These are phyloP conservation scores for Penicillium rolfsii DNA, from an alignment of 2,329 filamentous ascomycete genomes.

Conservation along the genomic window DNA sequence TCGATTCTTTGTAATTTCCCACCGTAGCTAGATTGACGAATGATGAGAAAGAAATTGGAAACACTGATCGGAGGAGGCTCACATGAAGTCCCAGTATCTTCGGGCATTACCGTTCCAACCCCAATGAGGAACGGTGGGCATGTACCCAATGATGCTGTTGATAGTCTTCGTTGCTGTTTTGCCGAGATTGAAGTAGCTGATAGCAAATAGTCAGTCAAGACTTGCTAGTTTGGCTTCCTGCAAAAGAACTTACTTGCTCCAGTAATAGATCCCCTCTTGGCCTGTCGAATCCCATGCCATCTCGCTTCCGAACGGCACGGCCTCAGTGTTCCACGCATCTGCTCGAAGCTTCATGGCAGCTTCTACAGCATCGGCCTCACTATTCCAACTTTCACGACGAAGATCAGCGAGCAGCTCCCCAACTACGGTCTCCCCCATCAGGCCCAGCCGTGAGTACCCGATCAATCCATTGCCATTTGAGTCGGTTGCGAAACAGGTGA, in stretches of 20 bases:
- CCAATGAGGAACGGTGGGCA: conserved; percentile 63
- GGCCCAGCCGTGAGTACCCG: conserved; percentile 32
- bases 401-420: conserved; percentile 58
- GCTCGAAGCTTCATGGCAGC: conserved; percentile 55
- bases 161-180: conserved; percentile 57
- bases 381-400: conserved; percentile 50
- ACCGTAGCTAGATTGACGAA: conserved; percentile 37
- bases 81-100: conserved; percentile 63
- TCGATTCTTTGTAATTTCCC: conserved; percentile 49
- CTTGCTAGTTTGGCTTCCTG: not conserved
- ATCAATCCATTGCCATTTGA: conserved; percentile 49
- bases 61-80: not conserved
- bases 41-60: not conserved
- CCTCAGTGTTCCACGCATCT: conserved; percentile 53
- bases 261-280: conserved; percentile 65
- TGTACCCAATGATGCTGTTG: conserved; percentile 59
- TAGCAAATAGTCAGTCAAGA: not conserved
- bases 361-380: conserved; percentile 48
- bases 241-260: conserved; percentile 49
- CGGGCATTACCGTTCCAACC: conserved; percentile 66
- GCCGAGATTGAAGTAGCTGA: conserved; percentile 54
- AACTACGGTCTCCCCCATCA: conserved; percentile 65
- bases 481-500: conserved; percentile 32
- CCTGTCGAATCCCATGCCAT: conserved; percentile 67
- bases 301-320: conserved; percentile 62